These are phyloP conservation scores for Penicillium freii DNA, from an alignment of 2,329 filamentous ascomycete species.

Conservation along the genomic window DNA sequence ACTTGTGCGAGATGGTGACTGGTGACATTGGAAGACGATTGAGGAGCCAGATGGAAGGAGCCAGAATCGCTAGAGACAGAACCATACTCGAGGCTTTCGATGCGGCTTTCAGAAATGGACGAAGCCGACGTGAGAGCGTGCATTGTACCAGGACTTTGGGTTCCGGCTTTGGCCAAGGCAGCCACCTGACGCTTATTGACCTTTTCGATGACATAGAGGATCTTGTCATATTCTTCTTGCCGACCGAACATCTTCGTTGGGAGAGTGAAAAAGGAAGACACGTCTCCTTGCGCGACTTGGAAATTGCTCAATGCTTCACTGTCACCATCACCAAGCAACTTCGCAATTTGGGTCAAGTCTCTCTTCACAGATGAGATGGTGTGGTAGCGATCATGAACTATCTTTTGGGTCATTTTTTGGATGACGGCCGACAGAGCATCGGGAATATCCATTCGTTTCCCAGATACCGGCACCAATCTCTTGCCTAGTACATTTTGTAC, in stretches of 20 bases:
- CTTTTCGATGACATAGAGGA: constrained; percentile 73
- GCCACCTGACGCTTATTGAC: constrained; percentile 64
- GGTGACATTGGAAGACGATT: constrained; percentile 39
- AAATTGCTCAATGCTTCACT: constrained; percentile 68
- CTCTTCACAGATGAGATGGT: constrained; percentile 82
- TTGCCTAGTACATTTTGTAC: constrained; percentile 84
- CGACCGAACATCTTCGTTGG: constrained; percentile 80
- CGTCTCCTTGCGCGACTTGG: constrained; percentile 76
- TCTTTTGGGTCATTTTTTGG: constrained; percentile 88
- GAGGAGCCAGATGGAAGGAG: constrained; percentile 42
- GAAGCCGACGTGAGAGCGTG: constrained; percentile 54
- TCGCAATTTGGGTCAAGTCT: constrained; percentile 72
- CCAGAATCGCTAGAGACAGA: constrained; percentile 58
- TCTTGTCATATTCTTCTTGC: constrained; percentile 65
- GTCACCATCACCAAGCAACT: constrained; percentile 73
- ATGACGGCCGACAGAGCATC: constrained; percentile 80
- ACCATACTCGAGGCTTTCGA: constrained; percentile 49
- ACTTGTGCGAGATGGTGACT: constrained; percentile 30
- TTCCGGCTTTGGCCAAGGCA: constrained; percentile 31
- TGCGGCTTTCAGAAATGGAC: constrained; percentile 51
- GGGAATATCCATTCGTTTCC: constrained; percentile 76
- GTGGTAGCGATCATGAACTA: constrained; percentile 82
- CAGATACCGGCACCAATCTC: constrained; percentile 72
- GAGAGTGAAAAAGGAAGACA: constrained; percentile 88
- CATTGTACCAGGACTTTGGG: constrained; percentile 42